Percentiles rank a stretch among this genome's conserved stretches.
These are phyloP conservation scores for Seiridium cupressi DNA, from an alignment of 2,329 filamentous ascomycete genomes.

Conservation along the genomic window DNA sequence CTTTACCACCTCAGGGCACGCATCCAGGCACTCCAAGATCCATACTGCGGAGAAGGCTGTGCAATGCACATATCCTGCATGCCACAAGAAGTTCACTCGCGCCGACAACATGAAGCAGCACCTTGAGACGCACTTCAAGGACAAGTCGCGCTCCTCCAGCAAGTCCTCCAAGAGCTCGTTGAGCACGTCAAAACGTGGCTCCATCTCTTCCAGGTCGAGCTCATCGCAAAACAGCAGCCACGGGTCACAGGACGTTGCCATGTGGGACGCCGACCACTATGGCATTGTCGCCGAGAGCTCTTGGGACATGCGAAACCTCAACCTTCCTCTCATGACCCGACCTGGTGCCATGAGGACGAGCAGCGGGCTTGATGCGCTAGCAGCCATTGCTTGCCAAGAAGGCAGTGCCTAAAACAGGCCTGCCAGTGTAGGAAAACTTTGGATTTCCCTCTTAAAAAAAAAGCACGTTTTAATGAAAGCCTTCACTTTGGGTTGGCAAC, in stretches of 20 bases:
- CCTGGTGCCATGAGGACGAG: conserved; percentile 43
- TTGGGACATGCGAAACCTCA: conserved; percentile 46
- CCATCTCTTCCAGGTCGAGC: conserved; percentile 29
- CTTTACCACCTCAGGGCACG: conserved; percentile 81
- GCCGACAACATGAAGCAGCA: conserved; percentile 90
- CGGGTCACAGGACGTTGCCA: conserved; percentile 27
- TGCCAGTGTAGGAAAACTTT: too few species aligned
- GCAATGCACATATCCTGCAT: conserved; percentile 64
- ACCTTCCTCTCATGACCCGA: conserved; percentile 43
- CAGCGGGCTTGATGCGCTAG: conserved; percentile 54
- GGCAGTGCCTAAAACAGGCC: conserved; percentile 16
- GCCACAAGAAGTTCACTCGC: conserved; percentile 77
- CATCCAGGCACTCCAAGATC: conserved; percentile 82
- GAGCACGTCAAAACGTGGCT: conserved; percentile 26
- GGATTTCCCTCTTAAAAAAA: neutral
- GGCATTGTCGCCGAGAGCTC: conserved; percentile 31
- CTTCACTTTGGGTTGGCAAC: neutral
- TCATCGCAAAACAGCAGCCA: conserved; percentile 26
- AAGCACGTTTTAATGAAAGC: neutral
- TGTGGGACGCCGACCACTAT: conserved; percentile 43
- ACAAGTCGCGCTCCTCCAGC: conserved; percentile 46
- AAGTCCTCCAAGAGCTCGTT: conserved; percentile 27
- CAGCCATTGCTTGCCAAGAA: conserved; percentile 53
- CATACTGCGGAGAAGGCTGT: conserved; percentile 80
- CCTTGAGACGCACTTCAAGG: conserved; percentile 71